Base-by-base conservation (phyloP, 257 asterid species). In the Sherardia arvensis region DNA sequence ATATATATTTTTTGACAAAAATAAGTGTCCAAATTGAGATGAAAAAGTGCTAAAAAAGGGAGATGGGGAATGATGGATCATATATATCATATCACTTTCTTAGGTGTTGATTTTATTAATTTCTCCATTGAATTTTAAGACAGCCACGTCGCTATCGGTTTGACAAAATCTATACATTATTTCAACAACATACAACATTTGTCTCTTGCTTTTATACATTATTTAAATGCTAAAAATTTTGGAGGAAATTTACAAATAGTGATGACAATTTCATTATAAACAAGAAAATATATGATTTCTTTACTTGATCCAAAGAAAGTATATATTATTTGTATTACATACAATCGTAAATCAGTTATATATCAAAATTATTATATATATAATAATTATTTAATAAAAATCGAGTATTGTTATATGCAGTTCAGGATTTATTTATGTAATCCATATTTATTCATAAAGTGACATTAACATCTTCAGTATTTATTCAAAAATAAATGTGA, bases 61-160 rank as follows among this genome's bases (percentile, higher is more conserved):
- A 62, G 18, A 61, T 4, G 10, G 23, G 5, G 20, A 15, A 62
- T 62, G 66, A 27, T 21, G 55, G 38, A 18, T 40, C 38, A 25
- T 21, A 9, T 54, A 25, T 21, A 9, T 54, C 8, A 54, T 40
- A 38, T 62, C 57, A 62, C 23, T 27, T 45, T 18, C 61, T 15
- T 27, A 17, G 43, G 18, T 62, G 67, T 47, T 18, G 20, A 62
- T 23, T 43, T 62, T 40, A 34, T 26, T 0, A 17, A 5, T 29
- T 62, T 62, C 66, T 26, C 43, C 40, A 25, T 43, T 62, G 66
- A 62, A 62, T 58, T 58, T 55, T 58, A 17, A 5, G 34, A 38
- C 54, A 36, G 28, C 36, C 14, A 43, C 9, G 66, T 62, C 66
- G 7, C 66, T 6, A 26, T 62, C 66, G 10, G 18, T 43, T 62